Evolutionary conservation across 768 basidiomycete species (phyloP), one percentile per base, ranked within the genome.

Genomic region (Sarcomyxa edulis): DNA sequence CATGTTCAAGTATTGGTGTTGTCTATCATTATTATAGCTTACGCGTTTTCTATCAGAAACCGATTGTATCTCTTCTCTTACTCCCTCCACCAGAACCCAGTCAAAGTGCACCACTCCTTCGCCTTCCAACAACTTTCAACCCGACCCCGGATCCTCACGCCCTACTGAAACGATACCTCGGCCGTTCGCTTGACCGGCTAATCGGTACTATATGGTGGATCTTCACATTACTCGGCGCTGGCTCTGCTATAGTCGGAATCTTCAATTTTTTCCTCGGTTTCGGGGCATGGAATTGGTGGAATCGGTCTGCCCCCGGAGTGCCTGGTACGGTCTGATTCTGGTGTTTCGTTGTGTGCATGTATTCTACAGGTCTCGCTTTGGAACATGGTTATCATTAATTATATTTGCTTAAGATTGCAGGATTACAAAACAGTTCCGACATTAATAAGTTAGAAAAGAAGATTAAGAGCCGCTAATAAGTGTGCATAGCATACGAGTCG

Each of bases 191-290:
- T 29, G 93, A 92, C 55, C 78, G 86, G 42, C 41, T 81, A 28
- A 58, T 95, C 38, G 95, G 95, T 7, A 68, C 79, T 44, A 58
- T 73, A 7, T 97, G 93, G 94, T 87, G 76, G 69, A 28, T 84
- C 7, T 58, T 94, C 45, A 71, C 80, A 15, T 40, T 87, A 25
- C 55, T 91, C 14, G 94, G 94, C 15, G 83, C 83, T 16, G 91
- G 91, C 16, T 82, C 83, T 14, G 66, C 72, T 2, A 51, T 66
- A n/a, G 54, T 89, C 40, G 89, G 88, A 0, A 45, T 85, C 22
- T 77, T 81, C 49, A 90, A 89, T 54, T 77, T 84, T 51, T 42
- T 81, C 32, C 52, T 88, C n/a, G 78, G 85, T 14, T 53, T 85
- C 9, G 71, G 76, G 3, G 71, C 77, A 12, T 84, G 76, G 74